Evolutionary conservation across 495 filamentous ascomycete species (phyloP), one percentile per base, ranked within the genome.

Genomic region (Talaromyces trachyspermus): DNA sequence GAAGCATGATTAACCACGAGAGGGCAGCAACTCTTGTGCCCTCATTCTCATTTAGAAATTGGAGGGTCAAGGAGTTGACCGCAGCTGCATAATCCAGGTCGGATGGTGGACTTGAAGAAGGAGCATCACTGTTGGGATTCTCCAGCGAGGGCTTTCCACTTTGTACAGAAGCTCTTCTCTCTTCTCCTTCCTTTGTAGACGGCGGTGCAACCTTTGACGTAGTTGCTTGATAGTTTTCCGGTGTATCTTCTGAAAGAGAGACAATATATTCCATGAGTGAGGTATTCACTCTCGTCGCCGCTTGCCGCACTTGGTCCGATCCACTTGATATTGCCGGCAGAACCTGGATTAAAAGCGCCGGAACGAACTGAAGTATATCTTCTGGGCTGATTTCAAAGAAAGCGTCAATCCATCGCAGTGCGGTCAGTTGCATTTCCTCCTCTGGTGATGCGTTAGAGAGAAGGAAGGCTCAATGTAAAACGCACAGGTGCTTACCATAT

Each of bases 301-400:
- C 88, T 56, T 88, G 83, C 38, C 90, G 84, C 48, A 99, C 94
- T 46, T 80, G 74, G 49, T 95, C 89, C 0, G 90, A 81, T 46
- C 85, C 86, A 58, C 89, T 94, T 6, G 91, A 88, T 81, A 99
- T 89, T 15, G 89, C 90, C 14, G 94, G 94, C 9, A 99, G 77
- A 6, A 99, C 83, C 56, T 95, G 89, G 1, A 88, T 87, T 27
- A 99, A 67, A 35, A 99, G 80, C 43, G 87, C 81, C 11, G 94
- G 94, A 1, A 95, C 89, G 61, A 97, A 97, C 2, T 84, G 84
- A 27, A 99, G 75, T n/a, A 99, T 91, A 53, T 97, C 94, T 60
- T 95, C 94, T 4, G 92, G 91, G 53, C 88, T 95, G 37, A 99
- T 95, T 33, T 95, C 90, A 52, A 99, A 88, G 58, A 99, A 96